Evolutionary conservation across 2,329 filamentous ascomycete species (phyloP).

Genomic region (Hawksworthiomyces lignivorus): DNA sequence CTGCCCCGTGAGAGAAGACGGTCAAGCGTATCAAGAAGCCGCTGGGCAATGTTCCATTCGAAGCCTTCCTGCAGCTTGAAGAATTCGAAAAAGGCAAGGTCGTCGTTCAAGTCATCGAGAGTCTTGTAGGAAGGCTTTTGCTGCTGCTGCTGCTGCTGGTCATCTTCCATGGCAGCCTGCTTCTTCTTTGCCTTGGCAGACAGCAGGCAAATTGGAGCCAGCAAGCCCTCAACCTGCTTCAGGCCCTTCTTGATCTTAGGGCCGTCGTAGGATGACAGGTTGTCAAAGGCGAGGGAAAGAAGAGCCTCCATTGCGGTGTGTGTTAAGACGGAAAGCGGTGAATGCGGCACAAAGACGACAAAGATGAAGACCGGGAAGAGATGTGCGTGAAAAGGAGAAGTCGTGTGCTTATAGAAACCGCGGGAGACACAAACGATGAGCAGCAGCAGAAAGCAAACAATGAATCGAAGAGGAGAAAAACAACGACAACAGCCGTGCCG

Average conservation of each 20-base stretch:
- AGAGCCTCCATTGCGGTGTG: slow-evolving; percentile 70
- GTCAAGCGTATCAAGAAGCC: slow-evolving; percentile 55
- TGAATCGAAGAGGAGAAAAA: background rate
- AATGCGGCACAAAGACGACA: background rate
- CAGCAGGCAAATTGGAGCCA: slow-evolving; percentile 89
- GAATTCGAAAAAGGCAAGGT: slow-evolving; percentile 90
- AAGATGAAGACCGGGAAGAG: background rate
- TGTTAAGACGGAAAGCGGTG: slow-evolving; percentile 4
- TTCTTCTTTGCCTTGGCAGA: slow-evolving; percentile 22
- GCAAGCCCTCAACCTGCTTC: slow-evolving; percentile 84
- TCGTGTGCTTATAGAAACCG: too few species aligned
- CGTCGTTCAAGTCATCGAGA: slow-evolving; percentile 63
- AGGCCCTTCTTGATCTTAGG: slow-evolving; percentile 88
- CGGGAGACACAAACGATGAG: too few species aligned
- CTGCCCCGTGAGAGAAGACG: slow-evolving; percentile 21
- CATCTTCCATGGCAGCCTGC: slow-evolving; percentile 9
- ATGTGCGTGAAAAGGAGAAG: too few species aligned
- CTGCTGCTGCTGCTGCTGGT: slow-evolving; percentile 26
- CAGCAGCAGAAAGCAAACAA: background rate
- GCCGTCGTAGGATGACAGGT: slow-evolving; percentile 85
- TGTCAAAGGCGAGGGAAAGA: slow-evolving; percentile 89
- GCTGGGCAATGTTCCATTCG: slow-evolving; percentile 91
- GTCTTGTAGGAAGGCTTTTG: slow-evolving; percentile 39
- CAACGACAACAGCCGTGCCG: too few species aligned
- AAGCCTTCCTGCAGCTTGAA: slow-evolving; percentile 96